Base-by-base conservation (phyloP, 768 basidiomycete species). In the Trametes coccinea region DNA sequence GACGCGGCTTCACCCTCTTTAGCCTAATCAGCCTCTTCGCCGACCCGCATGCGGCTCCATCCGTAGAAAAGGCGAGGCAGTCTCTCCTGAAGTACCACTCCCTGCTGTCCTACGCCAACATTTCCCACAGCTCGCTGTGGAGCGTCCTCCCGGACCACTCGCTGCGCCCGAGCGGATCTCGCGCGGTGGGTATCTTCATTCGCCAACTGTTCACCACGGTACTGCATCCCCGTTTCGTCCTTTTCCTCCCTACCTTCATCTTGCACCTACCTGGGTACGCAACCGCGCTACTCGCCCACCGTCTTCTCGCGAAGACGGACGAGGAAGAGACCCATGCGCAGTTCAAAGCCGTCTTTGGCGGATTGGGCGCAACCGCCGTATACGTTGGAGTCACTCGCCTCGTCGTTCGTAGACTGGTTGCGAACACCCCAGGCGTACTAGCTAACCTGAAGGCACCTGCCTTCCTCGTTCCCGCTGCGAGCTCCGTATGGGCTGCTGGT, bases 251-350 rank as follows among this genome's bases (percentile, higher is more conserved):
- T 46, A 92, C 94, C 0, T 80, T 96, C 39, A 70, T 95, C 53
- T 76, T 95, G 58, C 91, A 93, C 60, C 70, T 87, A 11, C 97
- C 97, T 1, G 86, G 90, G 47, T 98, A 98, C 75, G 75, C 87
- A 59, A 85, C 93, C 76, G 88, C 86, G 9, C 78, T 84, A 31
- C 69, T 88, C 57, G 93, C 90, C 33, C 89, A 87, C 30, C 76
- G 82, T 44, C 75, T 93, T 41, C 85, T 84, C 11, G 56, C 56
- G 5, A 66, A 43, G 39, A 80, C 88, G 65, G 84, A 90, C 59
- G 94, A 97, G 72, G 88, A 97, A 73, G 96, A 98, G 73, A 89
- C 93, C 14, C 87, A 90, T 71, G 97, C 95, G 44, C 95, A 98
- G 80, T 97, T 90, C 79, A 98, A 98, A 79, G 84, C 96, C 37